Conservation (phyloP, 768 basidiomycete species). For the Psilocybe sp. region DNA sequence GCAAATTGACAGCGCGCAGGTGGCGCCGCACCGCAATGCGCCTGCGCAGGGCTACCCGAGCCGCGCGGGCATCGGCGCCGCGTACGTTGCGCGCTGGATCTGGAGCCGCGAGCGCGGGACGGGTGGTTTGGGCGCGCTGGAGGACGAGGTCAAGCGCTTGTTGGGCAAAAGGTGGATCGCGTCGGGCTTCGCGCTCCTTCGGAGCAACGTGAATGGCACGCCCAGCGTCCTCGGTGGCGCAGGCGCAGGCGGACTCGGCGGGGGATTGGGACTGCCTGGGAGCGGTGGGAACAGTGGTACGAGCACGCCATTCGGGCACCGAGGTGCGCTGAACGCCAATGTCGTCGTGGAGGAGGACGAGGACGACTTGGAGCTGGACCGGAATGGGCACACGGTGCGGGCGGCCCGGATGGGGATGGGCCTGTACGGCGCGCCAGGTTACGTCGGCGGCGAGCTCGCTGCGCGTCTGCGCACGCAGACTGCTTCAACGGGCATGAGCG, state of each 20-base stretch:
- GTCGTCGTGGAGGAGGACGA: constrained; percentile 79
- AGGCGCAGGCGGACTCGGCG: no score
- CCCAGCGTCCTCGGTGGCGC: constrained; percentile 15
- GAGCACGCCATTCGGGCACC: constrained; percentile 63
- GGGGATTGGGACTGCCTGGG: constrained; percentile 19
- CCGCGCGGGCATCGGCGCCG: constrained; percentile 68
- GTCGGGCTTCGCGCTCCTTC: constrained; percentile 52
- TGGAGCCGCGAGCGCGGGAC: constrained; percentile 67
- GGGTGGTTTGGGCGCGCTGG: constrained; percentile 59
- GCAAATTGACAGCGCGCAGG: constrained; percentile 76
- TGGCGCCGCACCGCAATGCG: constrained; percentile 69
- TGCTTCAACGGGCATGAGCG: constrained; percentile 37
- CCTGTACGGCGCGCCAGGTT: constrained; percentile 32
- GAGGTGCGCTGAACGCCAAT: constrained; percentile 46
- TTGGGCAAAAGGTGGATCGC: constrained; percentile 74
- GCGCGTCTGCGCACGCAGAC: constrained; percentile 56
- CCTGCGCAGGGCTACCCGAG: constrained; percentile 68
- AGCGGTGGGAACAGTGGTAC: constrained; percentile 63
- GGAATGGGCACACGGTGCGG: constrained; percentile 17
- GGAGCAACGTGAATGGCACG: constrained; percentile 56
- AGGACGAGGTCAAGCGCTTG: constrained; percentile 75
- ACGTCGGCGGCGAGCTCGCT: constrained; percentile 30
- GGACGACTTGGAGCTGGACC: constrained; percentile 59
- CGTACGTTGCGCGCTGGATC: constrained; percentile 83
- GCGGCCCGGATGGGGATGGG: constrained; percentile 16